Conservation (phyloP, 371 early-diverging fungal genomes). For the Mucor plumbeus region DNA sequence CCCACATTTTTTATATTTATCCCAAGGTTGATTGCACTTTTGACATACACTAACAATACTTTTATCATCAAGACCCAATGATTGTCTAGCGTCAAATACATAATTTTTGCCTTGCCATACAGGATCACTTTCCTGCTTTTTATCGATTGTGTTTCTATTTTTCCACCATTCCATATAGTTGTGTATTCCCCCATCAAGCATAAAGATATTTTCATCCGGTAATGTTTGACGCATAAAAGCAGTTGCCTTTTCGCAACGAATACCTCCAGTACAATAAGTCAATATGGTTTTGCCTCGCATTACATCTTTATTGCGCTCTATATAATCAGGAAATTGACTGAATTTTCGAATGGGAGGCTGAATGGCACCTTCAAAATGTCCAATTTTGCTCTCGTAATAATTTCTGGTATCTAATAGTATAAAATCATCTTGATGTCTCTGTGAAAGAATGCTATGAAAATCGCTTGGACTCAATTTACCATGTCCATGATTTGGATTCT, state of each 20-base stretch:
- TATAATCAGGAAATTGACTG: slow-evolving; percentile 65
- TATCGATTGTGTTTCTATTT: slow-evolving; percentile 11
- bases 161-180: slow-evolving; percentile 76
- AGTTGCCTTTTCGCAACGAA: slow-evolving; percentile 70
- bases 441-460: slow-evolving; percentile 45
- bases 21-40: slow-evolving; percentile 41
- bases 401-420: slow-evolving; percentile 72
- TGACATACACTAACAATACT: slow-evolving; percentile 39
- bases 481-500: slow-evolving; percentile 29
- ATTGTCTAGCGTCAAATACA: slow-evolving; percentile 77
- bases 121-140: background rate
- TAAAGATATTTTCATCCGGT: slow-evolving; percentile 52
- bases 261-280: slow-evolving; percentile 76
- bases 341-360: slow-evolving; percentile 73
- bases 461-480: slow-evolving; percentile 52
- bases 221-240: slow-evolving; percentile 62
- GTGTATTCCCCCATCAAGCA: slow-evolving; percentile 82
- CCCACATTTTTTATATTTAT: slow-evolving; percentile 49
- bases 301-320: slow-evolving; percentile 55
- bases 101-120: slow-evolving; percentile 75
- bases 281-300: slow-evolving; percentile 61
- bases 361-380: slow-evolving; percentile 65
- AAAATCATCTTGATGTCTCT: slow-evolving; percentile 39
- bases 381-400: slow-evolving; percentile 73
- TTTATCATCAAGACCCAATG: slow-evolving; percentile 23